Evolutionary conservation across 768 basidiomycete species (phyloP).

Genomic region (Suillus alpinus): DNA sequence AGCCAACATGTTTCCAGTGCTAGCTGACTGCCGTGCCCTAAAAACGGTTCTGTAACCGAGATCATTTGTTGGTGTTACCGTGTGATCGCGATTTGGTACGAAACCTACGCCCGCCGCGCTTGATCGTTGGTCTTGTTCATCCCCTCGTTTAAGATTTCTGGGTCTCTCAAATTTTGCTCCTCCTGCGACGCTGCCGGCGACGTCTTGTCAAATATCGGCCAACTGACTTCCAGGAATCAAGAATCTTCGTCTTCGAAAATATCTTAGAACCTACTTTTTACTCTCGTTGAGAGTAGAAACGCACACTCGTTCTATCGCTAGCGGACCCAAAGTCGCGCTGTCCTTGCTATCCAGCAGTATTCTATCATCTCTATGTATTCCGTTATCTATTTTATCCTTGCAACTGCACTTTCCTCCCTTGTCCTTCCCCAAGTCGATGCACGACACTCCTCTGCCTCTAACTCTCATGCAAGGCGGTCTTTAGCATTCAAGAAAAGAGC

Average conservation of each 20-base stretch:
- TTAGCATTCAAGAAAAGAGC: conserved; percentile 22
- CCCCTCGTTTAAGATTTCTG: conserved; percentile 10
- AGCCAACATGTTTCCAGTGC: background rate
- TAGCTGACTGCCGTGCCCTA: background rate
- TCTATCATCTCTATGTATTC: conserved; percentile 30
- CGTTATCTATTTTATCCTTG: conserved; percentile 20
- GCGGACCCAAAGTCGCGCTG: conserved; percentile 24
- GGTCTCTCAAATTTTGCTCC: conserved; percentile 9
- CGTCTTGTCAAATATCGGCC: conserved; percentile 7
- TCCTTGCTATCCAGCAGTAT: conserved; percentile 30
- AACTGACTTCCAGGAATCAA: conserved; percentile 10
- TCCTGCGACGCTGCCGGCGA: conserved; percentile 19
- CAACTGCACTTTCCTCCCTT: conserved; percentile 24
- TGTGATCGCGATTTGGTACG: conserved; percentile 12
- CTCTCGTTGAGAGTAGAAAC: conserved; percentile 14
- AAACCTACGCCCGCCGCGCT: background rate
- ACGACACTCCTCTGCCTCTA: conserved; percentile 37
- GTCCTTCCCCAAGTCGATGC: conserved; percentile 30
- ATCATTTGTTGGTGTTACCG: conserved; percentile 11
- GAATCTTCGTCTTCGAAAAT: conserved; percentile 6
- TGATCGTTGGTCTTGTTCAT: conserved; percentile 12
- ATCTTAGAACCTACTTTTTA: conserved; percentile 4
- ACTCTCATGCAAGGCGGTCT: conserved; percentile 35
- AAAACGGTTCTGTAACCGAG: background rate
- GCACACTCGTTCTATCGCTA: conserved; percentile 41